These are phyloP conservation scores for Macroventuria anomochaeta DNA, from an alignment of 2,329 filamentous ascomycete genomes.

Conservation along the genomic window DNA sequence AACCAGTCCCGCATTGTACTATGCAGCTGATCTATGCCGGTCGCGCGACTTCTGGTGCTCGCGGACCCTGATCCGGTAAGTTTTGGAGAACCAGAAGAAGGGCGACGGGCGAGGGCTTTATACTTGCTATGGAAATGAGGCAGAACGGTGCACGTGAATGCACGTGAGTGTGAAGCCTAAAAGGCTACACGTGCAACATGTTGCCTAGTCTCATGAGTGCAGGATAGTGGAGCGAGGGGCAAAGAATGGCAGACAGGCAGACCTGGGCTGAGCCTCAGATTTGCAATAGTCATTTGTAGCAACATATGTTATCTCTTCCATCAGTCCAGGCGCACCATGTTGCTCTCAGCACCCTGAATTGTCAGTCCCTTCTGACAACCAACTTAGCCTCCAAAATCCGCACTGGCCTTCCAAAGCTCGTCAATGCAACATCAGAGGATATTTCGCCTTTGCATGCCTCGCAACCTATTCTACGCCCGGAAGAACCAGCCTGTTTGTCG, in stretches of 20 bases:
- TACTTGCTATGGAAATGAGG: background rate
- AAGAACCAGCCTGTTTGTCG: background rate
- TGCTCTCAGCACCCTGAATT: background rate
- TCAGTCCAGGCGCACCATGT: background rate
- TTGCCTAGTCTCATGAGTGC: background rate
- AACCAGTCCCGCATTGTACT: conserved; percentile 13
- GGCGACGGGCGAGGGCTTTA: background rate
- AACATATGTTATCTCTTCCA: background rate
- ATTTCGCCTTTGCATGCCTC: background rate
- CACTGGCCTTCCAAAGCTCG: background rate
- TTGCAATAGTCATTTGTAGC: background rate
- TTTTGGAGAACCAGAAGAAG: background rate
- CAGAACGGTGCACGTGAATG: conserved; percentile 1
- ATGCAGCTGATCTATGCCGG: conserved; percentile 17
- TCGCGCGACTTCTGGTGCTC: conserved; percentile 8
- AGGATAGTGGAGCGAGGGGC: background rate
- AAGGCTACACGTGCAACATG: background rate
- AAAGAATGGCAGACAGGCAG: background rate
- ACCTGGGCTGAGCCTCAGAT: background rate
- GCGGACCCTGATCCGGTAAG: conserved; percentile 10
- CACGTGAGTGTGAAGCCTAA: background rate
- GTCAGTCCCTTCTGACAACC: background rate
- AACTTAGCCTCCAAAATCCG: background rate
- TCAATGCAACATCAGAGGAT: conserved; percentile 1
- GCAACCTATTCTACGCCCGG: background rate